These are phyloP conservation scores for Nothomitra cinnamomea DNA, from an alignment of 2,329 filamentous ascomycete genomes.

Conservation along the genomic window DNA sequence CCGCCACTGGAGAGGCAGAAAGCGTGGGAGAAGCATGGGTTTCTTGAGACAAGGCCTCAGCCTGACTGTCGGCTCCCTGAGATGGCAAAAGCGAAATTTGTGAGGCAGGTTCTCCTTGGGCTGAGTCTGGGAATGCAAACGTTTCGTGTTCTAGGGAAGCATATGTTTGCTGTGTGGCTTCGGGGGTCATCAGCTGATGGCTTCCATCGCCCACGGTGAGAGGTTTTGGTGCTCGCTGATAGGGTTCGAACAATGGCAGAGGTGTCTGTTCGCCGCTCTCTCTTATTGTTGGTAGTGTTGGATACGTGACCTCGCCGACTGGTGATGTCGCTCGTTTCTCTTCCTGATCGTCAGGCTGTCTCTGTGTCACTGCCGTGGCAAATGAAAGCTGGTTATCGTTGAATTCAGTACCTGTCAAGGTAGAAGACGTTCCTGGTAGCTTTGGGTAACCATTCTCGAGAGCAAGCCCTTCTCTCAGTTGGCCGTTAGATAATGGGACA, in stretches of 20 bases:
- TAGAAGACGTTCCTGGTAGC: too few relatives aligned
- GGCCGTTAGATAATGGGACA: too few relatives aligned
- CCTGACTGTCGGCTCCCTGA: too few relatives aligned
- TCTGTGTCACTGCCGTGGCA: neutral
- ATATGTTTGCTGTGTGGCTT: neutral
- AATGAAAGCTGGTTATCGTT: neutral
- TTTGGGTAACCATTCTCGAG: too few relatives aligned
- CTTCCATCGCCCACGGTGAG: neutral
- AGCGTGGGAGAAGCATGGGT: neutral
- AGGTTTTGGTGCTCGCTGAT: neutral
- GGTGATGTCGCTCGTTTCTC: too few relatives aligned
- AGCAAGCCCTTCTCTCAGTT: too few relatives aligned
- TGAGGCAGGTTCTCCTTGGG: too few relatives aligned
- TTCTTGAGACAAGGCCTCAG: too few relatives aligned
- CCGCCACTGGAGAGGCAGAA: neutral
- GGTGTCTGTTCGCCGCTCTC: neutral
- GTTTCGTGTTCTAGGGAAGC: too few relatives aligned
- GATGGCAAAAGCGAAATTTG: too few relatives aligned
- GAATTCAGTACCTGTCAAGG: too few relatives aligned
- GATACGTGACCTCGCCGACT: neutral
- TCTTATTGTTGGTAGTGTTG: neutral
- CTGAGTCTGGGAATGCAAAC: too few relatives aligned
- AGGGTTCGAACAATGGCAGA: neutral
- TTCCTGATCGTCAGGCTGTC: neutral
- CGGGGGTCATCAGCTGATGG: neutral